Evolutionary conservation across 495 filamentous ascomycete genomes (phyloP), one percentile per base, ranked within the genome.

Genomic region (Letharia columbiana): DNA sequence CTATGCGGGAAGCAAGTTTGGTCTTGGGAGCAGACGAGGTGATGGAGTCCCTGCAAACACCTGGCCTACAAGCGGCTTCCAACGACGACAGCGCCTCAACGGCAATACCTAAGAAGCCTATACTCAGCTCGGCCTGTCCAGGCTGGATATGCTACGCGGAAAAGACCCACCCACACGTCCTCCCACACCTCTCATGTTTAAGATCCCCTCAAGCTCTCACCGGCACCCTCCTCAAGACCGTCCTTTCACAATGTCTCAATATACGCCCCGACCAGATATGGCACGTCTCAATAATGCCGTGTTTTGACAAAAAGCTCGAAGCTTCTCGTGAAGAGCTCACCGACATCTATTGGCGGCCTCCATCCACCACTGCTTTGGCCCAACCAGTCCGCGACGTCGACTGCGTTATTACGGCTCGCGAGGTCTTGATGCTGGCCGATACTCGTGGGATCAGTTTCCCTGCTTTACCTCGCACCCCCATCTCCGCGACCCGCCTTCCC

Each of bases 61-160:
- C 9, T 40, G 37, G 69, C 4, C 70, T 67, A 20, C 40, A 60
- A 47, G 44, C 20, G 41, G 60, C 31, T 40, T 62, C 41, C 44
- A 44, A n/a, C 56, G 64, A 58, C 63, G 66, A 63, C 66, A 68
- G 59, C 71, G 75, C 57, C 42, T 57, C 65, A 62, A 64, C 63
- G 4, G 64, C 64, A 11, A 73, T 73, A 54, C 83, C 86, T 2
- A 83, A 85, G 59, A 84, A 82, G 50, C 95, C 92, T 0, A 88
- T 97, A 63, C 78, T 98, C 18, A 89, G 93, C 13, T 93, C 91
- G 13, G 90, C 91, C 15, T 98, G 94, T 73, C 94, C 94, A 0
- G 94, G 94, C 40, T 98, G 96, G 91, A 93, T 98, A 42, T 98
- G 94, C 77, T 98, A 98, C 74, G 92, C 93, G 59, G 94, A 98